Evolutionary conservation across 805 yeast genomes (phyloP).

Genomic region (Saturnispora gosingensis): DNA sequence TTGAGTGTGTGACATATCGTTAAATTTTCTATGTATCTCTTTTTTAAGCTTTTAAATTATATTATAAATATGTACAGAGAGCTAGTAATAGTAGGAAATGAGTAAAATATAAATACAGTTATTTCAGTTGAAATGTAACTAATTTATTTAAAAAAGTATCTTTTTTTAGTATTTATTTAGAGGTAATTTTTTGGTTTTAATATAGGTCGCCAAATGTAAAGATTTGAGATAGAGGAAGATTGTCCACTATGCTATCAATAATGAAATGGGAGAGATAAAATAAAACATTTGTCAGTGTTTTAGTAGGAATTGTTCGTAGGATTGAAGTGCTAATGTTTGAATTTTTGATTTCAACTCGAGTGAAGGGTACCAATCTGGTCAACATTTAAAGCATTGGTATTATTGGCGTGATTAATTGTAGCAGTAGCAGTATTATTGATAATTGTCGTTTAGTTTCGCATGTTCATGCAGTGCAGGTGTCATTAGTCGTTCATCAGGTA

Average conservation of each 20-base stretch:
- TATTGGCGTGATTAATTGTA: background rate
- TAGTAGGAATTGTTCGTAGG: background rate
- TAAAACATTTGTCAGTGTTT: background rate
- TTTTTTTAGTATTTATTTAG: background rate
- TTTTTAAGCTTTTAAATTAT: background rate
- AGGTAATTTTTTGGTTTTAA: background rate
- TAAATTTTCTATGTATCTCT: background rate
- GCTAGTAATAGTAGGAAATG: background rate
- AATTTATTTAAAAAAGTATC: background rate
- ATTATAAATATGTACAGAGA: background rate
- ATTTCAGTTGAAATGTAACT: background rate
- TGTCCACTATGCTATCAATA: background rate
- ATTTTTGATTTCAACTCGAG: background rate
- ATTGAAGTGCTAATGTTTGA: background rate
- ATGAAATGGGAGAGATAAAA: too few relatives aligned
- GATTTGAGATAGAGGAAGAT: background rate
- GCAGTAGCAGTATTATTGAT: background rate
- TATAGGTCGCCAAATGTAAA: background rate
- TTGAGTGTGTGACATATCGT: slow-evolving; percentile 50
- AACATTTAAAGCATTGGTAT: background rate
- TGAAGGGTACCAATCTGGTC: background rate
- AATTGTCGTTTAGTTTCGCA: background rate
- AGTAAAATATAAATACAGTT: background rate
- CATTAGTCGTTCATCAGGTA: slow-evolving; percentile 21
- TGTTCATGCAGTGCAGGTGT: background rate